Evolutionary conservation across 2,329 filamentous ascomycete genomes (phyloP).

Genomic region (Leptoxyphium fumago): DNA sequence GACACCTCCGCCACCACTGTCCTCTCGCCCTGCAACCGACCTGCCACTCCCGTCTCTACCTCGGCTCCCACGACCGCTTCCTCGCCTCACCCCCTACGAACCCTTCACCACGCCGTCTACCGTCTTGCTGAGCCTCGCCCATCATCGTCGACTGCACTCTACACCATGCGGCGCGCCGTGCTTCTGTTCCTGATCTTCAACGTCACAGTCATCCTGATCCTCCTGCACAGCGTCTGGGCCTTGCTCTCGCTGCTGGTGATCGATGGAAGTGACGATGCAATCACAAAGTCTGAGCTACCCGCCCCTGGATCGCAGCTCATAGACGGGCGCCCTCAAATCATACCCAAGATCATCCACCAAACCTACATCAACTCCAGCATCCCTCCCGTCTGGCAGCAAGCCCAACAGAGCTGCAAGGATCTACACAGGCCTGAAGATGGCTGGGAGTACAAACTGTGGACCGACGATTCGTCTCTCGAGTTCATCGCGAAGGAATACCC

Average conservation of each 20-base stretch:
- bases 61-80: too few relatives aligned
- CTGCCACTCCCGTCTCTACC: too few relatives aligned
- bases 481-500: slow-evolving; percentile 63
- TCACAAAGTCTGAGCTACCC: slow-evolving; percentile 50
- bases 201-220: slow-evolving; percentile 45
- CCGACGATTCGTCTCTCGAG: slow-evolving; percentile 50
- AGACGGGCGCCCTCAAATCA: slow-evolving; percentile 43
- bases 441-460: slow-evolving; percentile 75
- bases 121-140: too few relatives aligned
- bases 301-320: slow-evolving; percentile 44
- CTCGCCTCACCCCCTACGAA: too few relatives aligned
- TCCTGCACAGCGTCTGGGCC: slow-evolving; percentile 55
- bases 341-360: slow-evolving; percentile 66
- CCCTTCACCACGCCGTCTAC: too few relatives aligned
- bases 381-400: slow-evolving; percentile 48
- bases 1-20: too few relatives aligned
- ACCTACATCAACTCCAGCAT: slow-evolving; percentile 59
- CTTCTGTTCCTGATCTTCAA: slow-evolving; percentile 52
- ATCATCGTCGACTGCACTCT: too few relatives aligned
- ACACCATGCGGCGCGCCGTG: slow-evolving; percentile 44
- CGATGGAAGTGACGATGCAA: slow-evolving; percentile 52
- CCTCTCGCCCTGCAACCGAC: too few relatives aligned
- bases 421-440: slow-evolving; percentile 31
- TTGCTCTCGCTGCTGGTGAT: slow-evolving; percentile 55
- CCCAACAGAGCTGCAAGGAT: slow-evolving; percentile 52